Evolutionary conservation across 2,329 filamentous ascomycete genomes (phyloP), one percentile per base, ranked within the genome.

Genomic region (Trichophyton schoenleinii): DNA sequence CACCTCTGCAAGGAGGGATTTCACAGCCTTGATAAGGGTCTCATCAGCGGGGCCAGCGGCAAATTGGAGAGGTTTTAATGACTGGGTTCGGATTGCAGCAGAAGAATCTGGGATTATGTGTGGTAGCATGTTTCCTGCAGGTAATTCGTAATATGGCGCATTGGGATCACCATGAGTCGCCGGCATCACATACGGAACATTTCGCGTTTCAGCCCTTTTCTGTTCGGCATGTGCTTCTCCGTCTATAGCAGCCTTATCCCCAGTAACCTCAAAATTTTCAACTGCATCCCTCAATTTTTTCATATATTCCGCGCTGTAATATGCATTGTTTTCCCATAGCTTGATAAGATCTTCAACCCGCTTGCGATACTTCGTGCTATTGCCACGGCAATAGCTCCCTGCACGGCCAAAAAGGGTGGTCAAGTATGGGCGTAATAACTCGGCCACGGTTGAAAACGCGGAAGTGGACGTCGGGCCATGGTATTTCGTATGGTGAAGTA

Each of bases 121-220:
- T 3, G 87, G 87, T 55, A 95, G 81, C 78, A 91, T 86, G 66
- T 89, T 92, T 1, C 84, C 87, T 1, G 89, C 89, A 0, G 90
- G 90, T 0, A 95, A 77, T 65, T 95, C 89, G 73, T 91, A 88
- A 82, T 87, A 95, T 0, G 87, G 84, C 3, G 81, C 84, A 0
- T 83, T 81, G 1, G 80, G 75, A 69, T 95, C 88, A 46, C 91
- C 91, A 70, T 95, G 91, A 61, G 81, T 83, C 1, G 87, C 79
- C 20, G 91, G 91, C 72, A 95, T 81, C 31, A 87, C 73, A 68
- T 84, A 92, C 0, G 87, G 87, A 0, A 76, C 75, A 63, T 86
- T 79, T 66, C 71, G 60, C 31, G 18, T 65, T 13, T 1, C 5
- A 7, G 60, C 25, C 67, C 82, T 86, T 15, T 80, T 75, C 69